Conservation (phyloP, 768 basidiomycete species). For the Amanita rimosa region DNA sequence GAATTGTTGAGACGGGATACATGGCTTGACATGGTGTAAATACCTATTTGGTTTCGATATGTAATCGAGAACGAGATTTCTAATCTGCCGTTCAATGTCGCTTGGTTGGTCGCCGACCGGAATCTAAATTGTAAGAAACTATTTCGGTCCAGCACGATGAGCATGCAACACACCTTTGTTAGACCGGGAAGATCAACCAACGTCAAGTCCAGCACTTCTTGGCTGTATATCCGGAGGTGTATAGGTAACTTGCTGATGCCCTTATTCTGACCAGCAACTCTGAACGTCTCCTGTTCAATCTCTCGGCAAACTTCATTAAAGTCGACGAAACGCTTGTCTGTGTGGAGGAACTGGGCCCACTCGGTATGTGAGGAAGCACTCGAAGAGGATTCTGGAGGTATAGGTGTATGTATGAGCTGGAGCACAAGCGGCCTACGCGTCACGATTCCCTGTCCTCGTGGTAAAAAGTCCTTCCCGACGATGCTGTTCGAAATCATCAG, state of each 20-base stretch:
- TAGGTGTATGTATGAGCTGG: constrained; percentile 88
- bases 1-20: neutral
- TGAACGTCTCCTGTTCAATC: constrained; percentile 95
- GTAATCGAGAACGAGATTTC: constrained; percentile 89
- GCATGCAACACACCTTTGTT: constrained; percentile 56
- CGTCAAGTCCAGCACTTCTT: constrained; percentile 90
- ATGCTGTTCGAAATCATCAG: constrained; percentile 40
- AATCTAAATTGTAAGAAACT: constrained; percentile 41
- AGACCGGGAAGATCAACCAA: constrained; percentile 94
- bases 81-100: constrained; percentile 95
- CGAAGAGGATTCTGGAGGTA: constrained; percentile 35
- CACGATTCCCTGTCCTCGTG: constrained; percentile 87
- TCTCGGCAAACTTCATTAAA: constrained; percentile 90
- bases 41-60: constrained; percentile 96
- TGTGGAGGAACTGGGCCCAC: constrained; percentile 96
- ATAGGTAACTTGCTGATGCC: constrained; percentile 96
- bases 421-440: constrained; percentile 92
- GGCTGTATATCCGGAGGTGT: constrained; percentile 90
- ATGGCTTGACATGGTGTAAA: neutral
- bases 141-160: neutral
- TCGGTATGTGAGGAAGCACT: constrained; percentile 49
- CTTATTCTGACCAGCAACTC: constrained; percentile 98
- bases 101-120: constrained; percentile 96
- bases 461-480: constrained; percentile 87
- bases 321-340: constrained; percentile 95